phyloP scores from a whole-genome alignment of 2,329 filamentous ascomycete species.

The Seiridium cupressi region DNA sequence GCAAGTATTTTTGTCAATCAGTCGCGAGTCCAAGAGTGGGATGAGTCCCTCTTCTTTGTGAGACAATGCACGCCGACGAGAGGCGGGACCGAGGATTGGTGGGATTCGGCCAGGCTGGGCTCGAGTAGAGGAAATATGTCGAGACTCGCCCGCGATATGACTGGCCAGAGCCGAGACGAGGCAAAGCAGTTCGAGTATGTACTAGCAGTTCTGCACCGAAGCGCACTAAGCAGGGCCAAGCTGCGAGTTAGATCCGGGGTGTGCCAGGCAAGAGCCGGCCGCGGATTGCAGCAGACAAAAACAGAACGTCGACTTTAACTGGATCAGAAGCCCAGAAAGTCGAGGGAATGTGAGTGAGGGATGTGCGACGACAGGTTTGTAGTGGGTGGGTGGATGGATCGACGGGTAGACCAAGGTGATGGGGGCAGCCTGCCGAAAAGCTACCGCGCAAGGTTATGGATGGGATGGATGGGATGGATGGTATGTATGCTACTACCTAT shows the following conservation, averaged over 20 bases:
- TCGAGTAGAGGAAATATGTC: background rate
- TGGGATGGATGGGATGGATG: background rate
- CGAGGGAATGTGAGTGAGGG: conserved; percentile 10
- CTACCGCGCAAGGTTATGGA: conserved; percentile 11
- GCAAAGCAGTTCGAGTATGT: background rate
- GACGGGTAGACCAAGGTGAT: conserved; percentile 24
- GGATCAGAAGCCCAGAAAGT: conserved; percentile 10
- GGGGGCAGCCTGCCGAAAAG: conserved; percentile 13
- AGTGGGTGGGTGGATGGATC: conserved; percentile 21
- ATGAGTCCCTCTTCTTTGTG: background rate
- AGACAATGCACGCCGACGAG: conserved; percentile 7
- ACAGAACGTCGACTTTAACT: conserved; percentile 19
- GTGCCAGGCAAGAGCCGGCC: conserved; percentile 18
- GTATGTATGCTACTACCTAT: background rate
- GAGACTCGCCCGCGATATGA: conserved; percentile 1
- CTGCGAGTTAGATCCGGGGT: conserved; percentile 26
- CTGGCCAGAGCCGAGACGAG: background rate
- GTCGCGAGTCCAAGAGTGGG: background rate
- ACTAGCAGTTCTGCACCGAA: conserved; percentile 4
- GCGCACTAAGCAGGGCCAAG: conserved; percentile 17
- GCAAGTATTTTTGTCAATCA: background rate
- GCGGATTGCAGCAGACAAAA: conserved; percentile 24
- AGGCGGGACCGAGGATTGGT: conserved; percentile 9
- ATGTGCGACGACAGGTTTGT: conserved; percentile 13
- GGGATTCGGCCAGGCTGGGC: conserved; percentile 8